Percentiles rank a stretch among this genome's conserved stretches.
phyloP scores from a whole-genome alignment of 192 early-diverging fungal genomes.

The Podochytrium sp. region DNA sequence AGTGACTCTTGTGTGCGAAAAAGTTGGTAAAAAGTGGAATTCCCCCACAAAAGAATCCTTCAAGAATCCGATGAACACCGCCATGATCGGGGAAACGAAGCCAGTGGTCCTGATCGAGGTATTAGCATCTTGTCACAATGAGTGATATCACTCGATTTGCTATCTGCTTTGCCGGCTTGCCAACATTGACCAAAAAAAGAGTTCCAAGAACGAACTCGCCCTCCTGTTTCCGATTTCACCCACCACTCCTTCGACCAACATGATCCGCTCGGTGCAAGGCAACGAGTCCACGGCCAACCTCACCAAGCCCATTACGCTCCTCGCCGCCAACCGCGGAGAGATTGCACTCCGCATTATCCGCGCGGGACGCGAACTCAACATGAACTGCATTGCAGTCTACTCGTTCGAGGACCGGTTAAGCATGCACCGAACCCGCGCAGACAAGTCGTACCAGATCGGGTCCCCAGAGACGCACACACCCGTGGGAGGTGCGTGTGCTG shows the following conservation, averaged over 20 bases:
- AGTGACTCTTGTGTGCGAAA: no score
- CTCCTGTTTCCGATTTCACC: background rate
- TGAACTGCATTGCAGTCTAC: conserved; percentile 83
- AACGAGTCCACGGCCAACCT: background rate
- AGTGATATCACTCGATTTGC: no score
- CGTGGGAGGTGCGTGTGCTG: conserved; percentile 58
- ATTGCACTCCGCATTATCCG: conserved; percentile 95
- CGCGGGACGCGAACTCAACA: conserved; percentile 88
- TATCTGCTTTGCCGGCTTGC: no score
- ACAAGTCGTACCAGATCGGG: conserved; percentile 96
- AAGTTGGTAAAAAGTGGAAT: no score
- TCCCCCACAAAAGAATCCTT: no score
- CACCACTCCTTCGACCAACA: background rate
- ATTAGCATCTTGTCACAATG: no score
- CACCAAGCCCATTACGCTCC: conserved; percentile 4
- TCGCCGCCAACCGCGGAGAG: conserved; percentile 85
- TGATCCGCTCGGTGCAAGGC: background rate
- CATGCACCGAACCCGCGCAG: conserved; percentile 93
- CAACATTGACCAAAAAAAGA: no score
- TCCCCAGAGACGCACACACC: conserved; percentile 78
- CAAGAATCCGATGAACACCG: no score
- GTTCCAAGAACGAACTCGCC: no score
- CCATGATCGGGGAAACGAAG: no score
- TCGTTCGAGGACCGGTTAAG: conserved; percentile 88
- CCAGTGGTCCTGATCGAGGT: no score